Evolutionary conservation across 2,329 filamentous ascomycete species (phyloP).

Genomic region (Fusarium marasasianum): DNA sequence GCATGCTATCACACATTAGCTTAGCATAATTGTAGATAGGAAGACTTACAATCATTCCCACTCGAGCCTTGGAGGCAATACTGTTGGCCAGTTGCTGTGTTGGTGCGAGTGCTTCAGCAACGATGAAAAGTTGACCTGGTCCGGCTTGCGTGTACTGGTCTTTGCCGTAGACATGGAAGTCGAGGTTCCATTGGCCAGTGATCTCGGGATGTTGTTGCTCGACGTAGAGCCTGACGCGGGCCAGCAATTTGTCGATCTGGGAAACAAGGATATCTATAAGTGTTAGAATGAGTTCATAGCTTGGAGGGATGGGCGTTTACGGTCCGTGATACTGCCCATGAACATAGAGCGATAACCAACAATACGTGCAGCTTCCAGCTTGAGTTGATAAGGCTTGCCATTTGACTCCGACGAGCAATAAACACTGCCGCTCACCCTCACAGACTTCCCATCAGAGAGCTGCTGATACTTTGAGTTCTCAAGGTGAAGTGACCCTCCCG

Average conservation of each 20-base stretch:
- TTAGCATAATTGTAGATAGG: rapidly evolving
- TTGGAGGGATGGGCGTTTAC: background rate
- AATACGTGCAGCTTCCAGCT: constrained; percentile 34
- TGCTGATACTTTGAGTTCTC: constrained; percentile 42
- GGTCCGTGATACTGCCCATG: constrained; percentile 35
- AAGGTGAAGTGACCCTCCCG: constrained; percentile 59
- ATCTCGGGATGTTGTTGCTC: constrained; percentile 32
- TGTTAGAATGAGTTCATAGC: rapidly evolving
- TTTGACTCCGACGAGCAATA: constrained; percentile 12
- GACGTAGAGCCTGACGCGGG: constrained; percentile 26
- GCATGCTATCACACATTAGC: constrained; percentile 47
- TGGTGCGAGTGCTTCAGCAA: constrained; percentile 57
- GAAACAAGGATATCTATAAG: constrained; percentile 25
- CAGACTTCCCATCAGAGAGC: constrained; percentile 11
- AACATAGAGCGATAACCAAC: constrained; percentile 38
- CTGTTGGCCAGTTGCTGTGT: constrained; percentile 56
- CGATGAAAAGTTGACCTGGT: constrained; percentile 50
- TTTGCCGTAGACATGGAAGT: constrained; percentile 57
- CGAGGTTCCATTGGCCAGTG: constrained; percentile 35
- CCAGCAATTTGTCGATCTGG: constrained; percentile 26
- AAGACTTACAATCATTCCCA: constrained; percentile 42
- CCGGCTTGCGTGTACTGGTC: background rate
- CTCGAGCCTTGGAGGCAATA: constrained; percentile 42
- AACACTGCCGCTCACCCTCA: constrained; percentile 24
- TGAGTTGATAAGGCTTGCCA: constrained; percentile 31